Conservation (phyloP, 768 basidiomycete genomes). For the Trametes maxima region DNA sequence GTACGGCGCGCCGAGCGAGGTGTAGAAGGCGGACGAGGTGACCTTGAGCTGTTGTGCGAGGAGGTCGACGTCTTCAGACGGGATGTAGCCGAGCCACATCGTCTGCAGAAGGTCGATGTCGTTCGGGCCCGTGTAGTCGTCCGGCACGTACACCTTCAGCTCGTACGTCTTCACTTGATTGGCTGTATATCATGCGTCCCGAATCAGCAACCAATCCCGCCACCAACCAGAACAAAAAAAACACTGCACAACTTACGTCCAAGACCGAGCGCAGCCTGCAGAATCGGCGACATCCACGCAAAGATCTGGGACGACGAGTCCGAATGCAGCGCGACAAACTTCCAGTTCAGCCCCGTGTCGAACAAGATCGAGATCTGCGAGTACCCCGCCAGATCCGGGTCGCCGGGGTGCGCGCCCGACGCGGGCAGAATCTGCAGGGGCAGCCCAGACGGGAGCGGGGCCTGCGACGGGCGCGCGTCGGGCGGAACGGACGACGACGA, state of each 20-base stretch:
- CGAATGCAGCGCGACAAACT: slow-evolving; percentile 58
- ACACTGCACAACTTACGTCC: slow-evolving; percentile 38
- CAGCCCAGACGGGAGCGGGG: slow-evolving; percentile 57
- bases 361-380: slow-evolving; percentile 69
- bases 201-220: slow-evolving; percentile 31
- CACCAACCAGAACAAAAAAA: slow-evolving; percentile 32
- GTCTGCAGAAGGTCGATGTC: slow-evolving; percentile 63
- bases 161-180: slow-evolving; percentile 51
- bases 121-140: slow-evolving; percentile 47
- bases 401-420: slow-evolving; percentile 21
- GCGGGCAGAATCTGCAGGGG: slow-evolving; percentile 63
- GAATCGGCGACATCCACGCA: slow-evolving; percentile 59
- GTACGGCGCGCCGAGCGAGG: slow-evolving; percentile 43
- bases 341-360: slow-evolving; percentile 62
- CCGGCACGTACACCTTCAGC: slow-evolving; percentile 71
- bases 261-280: slow-evolving; percentile 49
- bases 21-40: slow-evolving; percentile 66
- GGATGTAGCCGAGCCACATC: slow-evolving; percentile 73
- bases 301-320: slow-evolving; percentile 79
- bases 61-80: slow-evolving; percentile 49
- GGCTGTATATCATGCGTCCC: slow-evolving; percentile 25
- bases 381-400: slow-evolving; percentile 39
- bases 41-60: slow-evolving; percentile 70
- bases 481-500: slow-evolving; percentile 21
- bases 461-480: slow-evolving; percentile 31